A percentile compares a stretch with the other conserved stretches of the same genome.
Evolutionary conservation across 768 basidiomycete genomes (phyloP).

Genomic region (Chalciporus pseudorubinellus): DNA sequence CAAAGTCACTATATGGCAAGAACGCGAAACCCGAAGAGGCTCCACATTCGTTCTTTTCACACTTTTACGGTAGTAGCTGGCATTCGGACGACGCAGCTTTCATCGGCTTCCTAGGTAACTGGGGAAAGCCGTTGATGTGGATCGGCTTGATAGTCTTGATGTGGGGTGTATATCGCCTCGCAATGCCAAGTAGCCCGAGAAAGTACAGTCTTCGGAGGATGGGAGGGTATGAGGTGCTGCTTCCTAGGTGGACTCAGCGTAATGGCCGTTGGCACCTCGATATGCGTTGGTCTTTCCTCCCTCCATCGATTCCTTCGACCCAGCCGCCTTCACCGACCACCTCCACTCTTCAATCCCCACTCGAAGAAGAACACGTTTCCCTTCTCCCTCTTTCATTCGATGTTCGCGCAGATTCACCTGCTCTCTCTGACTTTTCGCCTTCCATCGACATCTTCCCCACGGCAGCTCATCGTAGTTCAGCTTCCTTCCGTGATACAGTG

Average conservation of each 20-base stretch:
- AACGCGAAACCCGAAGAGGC: constrained; percentile 82
- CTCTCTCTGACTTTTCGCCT: constrained; percentile 47
- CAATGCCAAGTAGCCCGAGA: constrained; percentile 56
- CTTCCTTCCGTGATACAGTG: constrained; percentile 51
- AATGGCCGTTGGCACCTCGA: constrained; percentile 76
- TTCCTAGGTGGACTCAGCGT: constrained; percentile 70
- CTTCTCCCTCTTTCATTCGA: constrained; percentile 66
- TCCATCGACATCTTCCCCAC: constrained; percentile 42
- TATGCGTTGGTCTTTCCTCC: constrained; percentile 52
- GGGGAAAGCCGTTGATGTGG: constrained; percentile 90
- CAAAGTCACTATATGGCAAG: constrained; percentile 98
- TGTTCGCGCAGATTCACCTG: constrained; percentile 55
- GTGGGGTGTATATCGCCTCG: constrained; percentile 59
- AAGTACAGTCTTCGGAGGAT: constrained; percentile 58
- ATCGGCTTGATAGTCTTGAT: constrained; percentile 71
- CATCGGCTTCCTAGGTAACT: constrained; percentile 85
- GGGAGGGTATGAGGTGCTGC: constrained; percentile 73
- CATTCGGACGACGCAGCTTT: constrained; percentile 98
- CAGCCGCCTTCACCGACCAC: constrained; percentile 47
- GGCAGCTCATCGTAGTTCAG: constrained; percentile 35
- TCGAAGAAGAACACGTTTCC: constrained; percentile 50
- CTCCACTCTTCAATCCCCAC: constrained; percentile 46
- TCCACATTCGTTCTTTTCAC: constrained; percentile 92
- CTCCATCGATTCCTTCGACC: constrained; percentile 40
- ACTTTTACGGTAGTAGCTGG: constrained; percentile 98